These are phyloP conservation scores for Aureobasidium uvarum DNA, from an alignment of 2,329 filamentous ascomycete genomes.

Conservation along the genomic window DNA sequence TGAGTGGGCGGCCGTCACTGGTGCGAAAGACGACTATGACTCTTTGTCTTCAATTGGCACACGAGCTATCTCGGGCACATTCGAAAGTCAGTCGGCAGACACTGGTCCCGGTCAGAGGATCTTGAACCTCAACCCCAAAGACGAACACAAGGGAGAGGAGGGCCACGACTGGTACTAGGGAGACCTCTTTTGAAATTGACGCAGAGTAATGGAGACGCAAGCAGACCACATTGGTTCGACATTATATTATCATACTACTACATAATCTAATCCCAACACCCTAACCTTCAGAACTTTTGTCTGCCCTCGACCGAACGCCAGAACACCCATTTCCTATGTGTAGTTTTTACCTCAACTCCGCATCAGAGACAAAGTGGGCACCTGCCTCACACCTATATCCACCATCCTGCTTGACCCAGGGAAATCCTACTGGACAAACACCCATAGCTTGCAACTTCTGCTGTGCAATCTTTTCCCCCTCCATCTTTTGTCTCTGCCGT, in stretches of 20 bases:
- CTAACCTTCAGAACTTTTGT: neutral
- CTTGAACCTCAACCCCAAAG: constrained; percentile 58
- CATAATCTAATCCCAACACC: neutral
- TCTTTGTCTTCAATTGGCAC: constrained; percentile 55
- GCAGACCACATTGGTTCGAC: neutral
- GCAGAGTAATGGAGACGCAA: neutral
- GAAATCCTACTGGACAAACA: too few species aligned
- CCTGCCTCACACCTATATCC: too few species aligned
- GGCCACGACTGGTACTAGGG: constrained; percentile 58
- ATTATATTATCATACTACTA: neutral
- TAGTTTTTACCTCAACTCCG: too few species aligned
- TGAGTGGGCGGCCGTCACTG: constrained; percentile 59
- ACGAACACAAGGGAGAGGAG: constrained; percentile 54
- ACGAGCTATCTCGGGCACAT: constrained; percentile 58
- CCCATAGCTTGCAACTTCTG: too few species aligned
- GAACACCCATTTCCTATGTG: too few species aligned
- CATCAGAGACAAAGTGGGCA: too few species aligned
- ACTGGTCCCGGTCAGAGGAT: constrained; percentile 56
- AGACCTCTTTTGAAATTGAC: constrained; percentile 22
- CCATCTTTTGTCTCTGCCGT: too few species aligned
- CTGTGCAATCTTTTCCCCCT: too few species aligned
- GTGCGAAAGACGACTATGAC: constrained; percentile 49
- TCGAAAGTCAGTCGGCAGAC: constrained; percentile 55
- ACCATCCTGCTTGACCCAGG: too few species aligned
- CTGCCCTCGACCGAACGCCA: too few species aligned